Conservation (phyloP, 176 grass and related monocot genomes). For the Carex kokanica region DNA sequence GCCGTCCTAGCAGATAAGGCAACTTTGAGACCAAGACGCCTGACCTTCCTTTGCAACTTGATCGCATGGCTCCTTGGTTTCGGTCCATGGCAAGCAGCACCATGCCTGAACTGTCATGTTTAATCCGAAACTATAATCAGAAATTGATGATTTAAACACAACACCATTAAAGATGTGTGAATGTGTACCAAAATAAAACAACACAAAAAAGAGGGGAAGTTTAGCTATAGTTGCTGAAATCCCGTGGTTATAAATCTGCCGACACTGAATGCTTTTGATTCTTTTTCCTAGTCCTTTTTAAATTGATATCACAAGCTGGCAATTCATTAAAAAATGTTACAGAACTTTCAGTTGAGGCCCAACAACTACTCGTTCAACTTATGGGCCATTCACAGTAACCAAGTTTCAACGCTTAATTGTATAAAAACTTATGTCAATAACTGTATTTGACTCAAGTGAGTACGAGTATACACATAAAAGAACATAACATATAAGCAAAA, state of each 20-base stretch:
- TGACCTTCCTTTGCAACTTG: conserved; percentile 88
- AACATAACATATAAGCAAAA: background rate
- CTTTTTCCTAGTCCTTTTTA: background rate
- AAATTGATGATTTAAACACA: background rate
- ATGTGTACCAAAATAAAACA: background rate
- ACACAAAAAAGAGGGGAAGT: background rate
- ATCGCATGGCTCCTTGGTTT: conserved; percentile 88
- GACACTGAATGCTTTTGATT: background rate
- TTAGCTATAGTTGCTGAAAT: background rate
- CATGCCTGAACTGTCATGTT: conserved; percentile 65
- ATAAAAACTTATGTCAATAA: background rate
- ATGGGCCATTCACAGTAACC: background rate
- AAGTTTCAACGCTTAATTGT: background rate
- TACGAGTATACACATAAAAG: background rate
- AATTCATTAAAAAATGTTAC: background rate
- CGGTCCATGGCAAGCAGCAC: conserved; percentile 82
- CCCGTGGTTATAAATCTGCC: background rate
- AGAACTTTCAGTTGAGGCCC: background rate
- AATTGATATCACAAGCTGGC: background rate
- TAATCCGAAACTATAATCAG: conserved; percentile 16
- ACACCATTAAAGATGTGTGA: conserved; percentile 7
- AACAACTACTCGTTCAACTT: background rate
- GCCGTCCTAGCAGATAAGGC: conserved; percentile 77
- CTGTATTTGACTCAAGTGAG: background rate
- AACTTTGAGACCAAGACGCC: conserved; percentile 72